Evolutionary conservation across 2,329 filamentous ascomycete genomes (phyloP), one percentile per base, ranked within the genome.

Genomic region (Camillea tinctor): DNA sequence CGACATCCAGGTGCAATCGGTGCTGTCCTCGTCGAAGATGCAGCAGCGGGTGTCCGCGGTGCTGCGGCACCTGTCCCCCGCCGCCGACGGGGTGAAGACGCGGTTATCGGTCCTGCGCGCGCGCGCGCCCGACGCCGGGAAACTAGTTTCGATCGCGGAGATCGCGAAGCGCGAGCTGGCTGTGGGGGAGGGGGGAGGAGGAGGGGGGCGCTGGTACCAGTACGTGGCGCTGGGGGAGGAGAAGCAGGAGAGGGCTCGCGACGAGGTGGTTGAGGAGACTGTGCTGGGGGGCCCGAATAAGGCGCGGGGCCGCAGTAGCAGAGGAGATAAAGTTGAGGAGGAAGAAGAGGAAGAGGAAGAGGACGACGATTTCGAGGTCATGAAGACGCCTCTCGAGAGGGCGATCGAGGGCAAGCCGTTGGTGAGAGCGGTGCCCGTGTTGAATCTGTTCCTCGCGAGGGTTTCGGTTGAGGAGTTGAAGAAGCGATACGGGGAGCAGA

Each of bases 81-180:
- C 11, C 8, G 15, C 50, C 22, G 13, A 21, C 49, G 17, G 21
- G 23, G 52, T 64, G 4, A 77, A 77, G 61, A 72, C 76, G 1
- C 67, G 63, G 19, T 63, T 84, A 0, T 66, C 67, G 3, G 50
- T 87, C 48, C 72, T 87, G 19, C 78, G 84, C 66, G 81, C 83
- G 30, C 80, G 80, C 20, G 76, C 81, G 0, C 61, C 72, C 9
- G 81, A 85, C 2, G 80, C 84, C 1, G 80, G 80, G 73, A 93
- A 92, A 73, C 78, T 91, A 68, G 84, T 91, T 66, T 88, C 84
- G 3, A 82, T 92, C 52, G 81, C 81, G 51, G 89, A 92, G 73
- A 86, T 90, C 44, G 81, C 80, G 58, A 88, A 89, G 72, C 76
- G 82, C 48, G 76, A 85, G 52, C 74, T 89, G 56, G 75, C 23